Evolutionary conservation across 495 filamentous ascomycete genomes (phyloP), one percentile per base, ranked within the genome.

Genomic region (Trichoderma reesei): DNA sequence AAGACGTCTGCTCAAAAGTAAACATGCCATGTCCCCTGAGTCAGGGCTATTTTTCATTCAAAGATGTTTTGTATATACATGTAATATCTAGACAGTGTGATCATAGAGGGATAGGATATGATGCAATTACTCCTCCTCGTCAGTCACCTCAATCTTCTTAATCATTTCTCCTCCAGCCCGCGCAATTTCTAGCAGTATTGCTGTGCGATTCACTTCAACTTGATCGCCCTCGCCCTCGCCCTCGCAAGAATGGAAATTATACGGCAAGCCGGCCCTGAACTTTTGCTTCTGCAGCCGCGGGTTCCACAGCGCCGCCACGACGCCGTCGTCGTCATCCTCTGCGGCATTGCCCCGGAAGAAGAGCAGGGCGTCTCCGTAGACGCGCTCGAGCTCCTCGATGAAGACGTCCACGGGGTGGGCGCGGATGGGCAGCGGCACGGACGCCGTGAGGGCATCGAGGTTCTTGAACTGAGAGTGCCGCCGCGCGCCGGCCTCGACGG

Each of bases 301-400:
- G 67, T 89, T 93, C 92, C 92, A 97, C 61, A 97, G 71, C 1
- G 86, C 91, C 4, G 84, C 88, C 69, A 97, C 85, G 1, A 86
- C 73, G 51, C 74, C 70, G 48, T 85, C 81, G 1, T 80, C 76
- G 16, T 86, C 73, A 46, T 74, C 70, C 46, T 85, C 81, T 1
- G 79, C 76, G 16, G 79, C 71, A 7, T 74, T 76, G 44, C 89
- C 84, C 38, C 86, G 80, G 78, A 96, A 96, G 67, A 96, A 88
- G 0, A 95, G 74, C 39, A 92, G 70, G 33, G 82, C 81, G 34
- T 85, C 83, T 14, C 73, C 78, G 71, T 88, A 94, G 3, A 83
- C 70, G 31, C 72, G 71, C 64, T 83, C 76, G 18, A 96, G 73
- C 68, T 89, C 86, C 33, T 74, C 70, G 11, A 90, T 68, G 63